These are phyloP conservation scores for Colletotrichum camelliae DNA, from an alignment of 2,329 filamentous ascomycete genomes.

Conservation along the genomic window DNA sequence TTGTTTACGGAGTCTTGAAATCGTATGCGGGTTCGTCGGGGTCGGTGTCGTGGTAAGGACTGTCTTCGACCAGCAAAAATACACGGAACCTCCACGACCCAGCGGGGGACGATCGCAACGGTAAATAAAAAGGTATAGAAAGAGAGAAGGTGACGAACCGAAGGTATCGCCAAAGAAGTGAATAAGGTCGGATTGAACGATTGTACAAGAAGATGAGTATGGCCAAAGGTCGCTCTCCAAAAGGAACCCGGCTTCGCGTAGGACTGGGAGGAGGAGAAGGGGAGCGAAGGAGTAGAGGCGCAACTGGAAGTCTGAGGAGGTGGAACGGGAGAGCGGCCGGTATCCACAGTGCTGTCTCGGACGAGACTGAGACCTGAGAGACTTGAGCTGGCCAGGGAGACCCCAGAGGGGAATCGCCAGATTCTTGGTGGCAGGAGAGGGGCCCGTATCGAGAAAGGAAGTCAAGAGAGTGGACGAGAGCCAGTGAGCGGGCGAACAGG, in stretches of 20 bases:
- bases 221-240: background rate
- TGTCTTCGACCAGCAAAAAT: conserved; percentile 22
- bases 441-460: conserved; percentile 12
- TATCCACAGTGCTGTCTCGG: conserved; percentile 17
- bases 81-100: conserved; percentile 18
- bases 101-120: conserved; percentile 15
- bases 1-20: background rate
- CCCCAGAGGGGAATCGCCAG: conserved; percentile 11
- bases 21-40: background rate
- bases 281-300: background rate
- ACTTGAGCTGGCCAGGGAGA: conserved; percentile 16
- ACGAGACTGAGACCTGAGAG: background rate
- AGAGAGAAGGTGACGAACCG: conserved; percentile 10
- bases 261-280: background rate
- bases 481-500: background rate
- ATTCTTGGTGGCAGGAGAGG: background rate
- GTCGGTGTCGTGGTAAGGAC: conserved; percentile 18
- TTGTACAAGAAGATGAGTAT: conserved; percentile 16
- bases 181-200: conserved; percentile 11
- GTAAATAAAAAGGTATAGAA: background rate
- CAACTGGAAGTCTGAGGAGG: background rate
- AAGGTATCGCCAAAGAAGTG: conserved; percentile 15
- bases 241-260: background rate
- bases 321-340: conserved; percentile 14
- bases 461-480: background rate